Evolutionary conservation across 441 rosid species (phyloP), one percentile per base, ranked within the genome.

Genomic region (Mallotus repandus): DNA sequence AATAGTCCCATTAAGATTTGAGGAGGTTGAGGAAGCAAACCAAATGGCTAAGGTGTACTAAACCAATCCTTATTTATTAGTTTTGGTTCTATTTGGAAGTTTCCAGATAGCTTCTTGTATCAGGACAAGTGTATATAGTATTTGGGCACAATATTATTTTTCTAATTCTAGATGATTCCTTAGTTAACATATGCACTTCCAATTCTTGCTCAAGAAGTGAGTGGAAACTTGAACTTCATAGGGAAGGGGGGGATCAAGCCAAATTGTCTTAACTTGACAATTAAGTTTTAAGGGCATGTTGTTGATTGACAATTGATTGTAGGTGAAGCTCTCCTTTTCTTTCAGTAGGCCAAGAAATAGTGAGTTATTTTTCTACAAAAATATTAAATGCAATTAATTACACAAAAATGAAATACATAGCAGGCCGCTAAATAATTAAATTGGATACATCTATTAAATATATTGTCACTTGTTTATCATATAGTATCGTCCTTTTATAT

Each of bases 131-230:
- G 21, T 43, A 19, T 6, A 32, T 50, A 50, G 15, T 50, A 50
- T 50, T 13, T 67, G 53, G 12, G 2, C 22, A 16, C 16, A 50
- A n/a, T 14, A 32, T 15, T 60, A 10, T 68, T 25, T 60, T 6
- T 61, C 48, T 69, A 25, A 35, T 45, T 43, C 57, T 13, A 46
- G 46, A 18, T 41, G 46, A 9, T 69, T 75, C 69, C 63, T 54
- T 43, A 3, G 25, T 49, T 67, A 15, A 25, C 45, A 61, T 9
- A 38, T 35, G 22, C 15, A 18, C 48, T 35, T 68, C 10, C 50
- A 68, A 68, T 7, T 54, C 63, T 69, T 69, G 64, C 62, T 13
- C 13, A 41, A 69, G 2, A 69, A 69, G 73, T 57, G 19, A 45
- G 15, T 57, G 35, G 52, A 56, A 69, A 14, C 62, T 69, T 69